Base-by-base conservation (phyloP, 2,329 filamentous ascomycete genomes). In the Fusarium sarcochroum region DNA sequence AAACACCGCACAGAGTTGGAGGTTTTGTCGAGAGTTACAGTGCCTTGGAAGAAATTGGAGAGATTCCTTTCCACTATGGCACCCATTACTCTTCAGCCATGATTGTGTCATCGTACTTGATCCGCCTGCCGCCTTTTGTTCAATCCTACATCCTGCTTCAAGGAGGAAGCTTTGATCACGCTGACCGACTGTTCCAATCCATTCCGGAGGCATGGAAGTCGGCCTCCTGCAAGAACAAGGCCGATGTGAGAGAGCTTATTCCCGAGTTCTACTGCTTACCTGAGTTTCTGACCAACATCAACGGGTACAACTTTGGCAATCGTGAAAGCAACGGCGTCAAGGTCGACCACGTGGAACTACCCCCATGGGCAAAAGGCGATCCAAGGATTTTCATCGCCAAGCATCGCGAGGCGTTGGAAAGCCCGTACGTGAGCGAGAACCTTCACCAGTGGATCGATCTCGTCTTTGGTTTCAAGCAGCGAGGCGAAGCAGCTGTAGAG, bases 71-170 rank as follows among this genome's bases (percentile, higher is more conserved):
- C 77, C 96, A 99, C 77, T 99, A 98, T 72, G 96, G 96, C 18
- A 99, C 97, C 0, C 97, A 99, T 77, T 99, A 99, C 78, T 98
- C 96, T 2, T 98, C 96, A 3, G 96, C 96, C 9, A 99, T 98
- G 96, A 98, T 97, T 61, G 96, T 99, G 8, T 94, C 94, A 14
- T 98, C 94, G 0, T 99, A 98, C 75, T 86, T 99, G 40, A 98
- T 99, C 73, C 91, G 96, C 18, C 85, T 99, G 17, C 95, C 97
- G 50, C 96, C 96, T 0, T 99, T 98, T 77, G 95, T 98, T 23
- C 93, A 98, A 72, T 97, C 96, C 0, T 98, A 97, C 76, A 88
- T 98, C 20, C 84, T 98, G 10, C 87, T 99, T 3, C 96, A 99
- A 78, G 96, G 96, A n/a, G 95, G 95, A 7, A 93, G 88, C 38